Conservation (phyloP, 1,139 yeast genomes). For the Candida glucosophila region DNA sequence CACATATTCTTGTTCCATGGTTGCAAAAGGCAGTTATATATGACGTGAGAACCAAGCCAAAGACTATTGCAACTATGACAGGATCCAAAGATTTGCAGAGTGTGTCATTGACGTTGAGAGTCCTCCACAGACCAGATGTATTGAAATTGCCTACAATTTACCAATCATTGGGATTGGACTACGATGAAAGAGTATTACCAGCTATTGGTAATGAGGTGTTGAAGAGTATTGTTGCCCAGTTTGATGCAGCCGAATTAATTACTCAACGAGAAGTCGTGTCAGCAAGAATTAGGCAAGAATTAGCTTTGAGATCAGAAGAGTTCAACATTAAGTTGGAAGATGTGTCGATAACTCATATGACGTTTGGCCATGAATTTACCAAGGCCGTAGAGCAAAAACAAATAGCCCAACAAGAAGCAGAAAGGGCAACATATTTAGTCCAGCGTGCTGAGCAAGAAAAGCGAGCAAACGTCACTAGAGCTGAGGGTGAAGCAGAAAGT, state of each 20-base stretch:
- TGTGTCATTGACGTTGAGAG: conserved; percentile 88
- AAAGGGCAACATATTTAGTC: conserved; percentile 88
- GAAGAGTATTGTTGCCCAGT: conserved; percentile 93
- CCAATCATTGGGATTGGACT: conserved; percentile 86
- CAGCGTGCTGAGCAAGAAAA: conserved; percentile 98
- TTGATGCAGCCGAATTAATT: conserved; percentile 95
- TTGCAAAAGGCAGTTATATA: conserved; percentile 81
- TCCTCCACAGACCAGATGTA: conserved; percentile 91
- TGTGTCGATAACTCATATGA: conserved; percentile 96
- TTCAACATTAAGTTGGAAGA: conserved; percentile 91
- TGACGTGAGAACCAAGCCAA: conserved; percentile 88
- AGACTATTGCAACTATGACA: conserved; percentile 88
- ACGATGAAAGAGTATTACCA: conserved; percentile 94
- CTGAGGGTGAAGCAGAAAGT: conserved; percentile 99
- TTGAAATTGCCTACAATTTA: conserved; percentile 73
- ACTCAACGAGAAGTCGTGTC: conserved; percentile 96
- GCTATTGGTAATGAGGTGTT: conserved; percentile 95
- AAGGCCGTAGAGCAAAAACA: conserved; percentile 98
- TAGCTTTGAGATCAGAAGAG: conserved; percentile 76
- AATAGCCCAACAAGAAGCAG: conserved; percentile 99
- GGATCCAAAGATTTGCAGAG: conserved; percentile 97
- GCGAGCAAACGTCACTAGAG: conserved; percentile 89
- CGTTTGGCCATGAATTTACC: conserved; percentile 94
- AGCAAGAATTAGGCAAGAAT: conserved; percentile 80
- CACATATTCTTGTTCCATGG: conserved; percentile 95